Evolutionary conservation across 352 stramenopile genomes (phyloP).

Genomic region (Pythium oligandrum): DNA sequence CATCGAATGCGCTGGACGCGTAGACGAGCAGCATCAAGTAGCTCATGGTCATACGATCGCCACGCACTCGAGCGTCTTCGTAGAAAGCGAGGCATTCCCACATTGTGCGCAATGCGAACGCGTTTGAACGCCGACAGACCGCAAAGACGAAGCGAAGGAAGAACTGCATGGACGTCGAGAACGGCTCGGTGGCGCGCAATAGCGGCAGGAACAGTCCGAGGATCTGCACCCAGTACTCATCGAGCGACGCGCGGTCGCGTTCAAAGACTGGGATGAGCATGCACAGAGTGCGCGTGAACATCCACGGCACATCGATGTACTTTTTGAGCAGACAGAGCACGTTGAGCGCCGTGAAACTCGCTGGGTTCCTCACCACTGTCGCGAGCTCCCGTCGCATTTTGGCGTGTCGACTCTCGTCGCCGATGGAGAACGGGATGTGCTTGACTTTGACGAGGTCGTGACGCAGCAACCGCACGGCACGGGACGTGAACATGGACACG

Average conservation of each 20-base stretch:
- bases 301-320: constrained; percentile 18
- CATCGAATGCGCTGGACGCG: constrained; percentile 24
- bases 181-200: constrained; percentile 17
- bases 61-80: constrained; percentile 19
- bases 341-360: constrained; percentile 28
- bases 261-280: constrained; percentile 32
- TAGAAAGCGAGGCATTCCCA: constrained; percentile 30
- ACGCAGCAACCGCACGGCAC: constrained; percentile 4
- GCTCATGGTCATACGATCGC: constrained; percentile 16
- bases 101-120: constrained; percentile 28
- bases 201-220: constrained; percentile 23
- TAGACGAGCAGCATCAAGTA: constrained; percentile 31
- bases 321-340: constrained; percentile 33
- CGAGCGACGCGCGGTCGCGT: constrained; percentile 7
- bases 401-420: background rate
- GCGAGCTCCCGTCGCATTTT: constrained; percentile 21
- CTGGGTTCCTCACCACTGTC: constrained; percentile 12
- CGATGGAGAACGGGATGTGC: background rate
- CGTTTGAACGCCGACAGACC: constrained; percentile 24
- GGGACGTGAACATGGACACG: constrained; percentile 18
- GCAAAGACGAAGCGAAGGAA: constrained; percentile 27
- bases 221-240: constrained; percentile 33
- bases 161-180: constrained; percentile 21
- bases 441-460: constrained; percentile 18
- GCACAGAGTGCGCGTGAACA: constrained; percentile 26